Percentiles rank a stretch among this genome's conserved stretches.
Conservation (phyloP, 1,284 basidiomycete species). For the Austroboletus rostrupii region DNA sequence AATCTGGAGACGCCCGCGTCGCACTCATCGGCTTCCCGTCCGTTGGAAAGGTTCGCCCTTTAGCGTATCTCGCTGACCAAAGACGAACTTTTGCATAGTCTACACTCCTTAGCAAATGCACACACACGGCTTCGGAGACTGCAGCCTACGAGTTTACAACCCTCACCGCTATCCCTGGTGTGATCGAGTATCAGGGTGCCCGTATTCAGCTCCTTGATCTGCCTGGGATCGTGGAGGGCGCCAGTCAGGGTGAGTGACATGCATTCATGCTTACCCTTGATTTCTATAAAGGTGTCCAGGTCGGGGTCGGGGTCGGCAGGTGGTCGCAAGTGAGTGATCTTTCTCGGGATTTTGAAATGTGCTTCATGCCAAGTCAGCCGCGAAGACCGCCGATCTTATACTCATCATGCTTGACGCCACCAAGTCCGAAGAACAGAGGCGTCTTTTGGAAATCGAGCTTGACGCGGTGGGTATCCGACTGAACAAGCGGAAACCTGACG, state of each 20-base stretch:
- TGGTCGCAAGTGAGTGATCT: conserved; percentile 68
- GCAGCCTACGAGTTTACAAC: conserved; percentile 98
- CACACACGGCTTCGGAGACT: conserved; percentile 83
- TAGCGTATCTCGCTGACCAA: conserved; percentile 1
- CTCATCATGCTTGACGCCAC: conserved; percentile 95
- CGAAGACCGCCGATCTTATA: conserved; percentile 95
- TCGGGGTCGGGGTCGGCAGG: conserved; percentile 91
- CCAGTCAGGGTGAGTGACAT: conserved; percentile 63
- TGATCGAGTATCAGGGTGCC: conserved; percentile 90
- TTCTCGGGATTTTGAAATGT: background rate
- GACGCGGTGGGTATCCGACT: conserved; percentile 96
- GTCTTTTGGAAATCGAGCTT: conserved; percentile 85
- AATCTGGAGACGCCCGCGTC: conserved; percentile 90
- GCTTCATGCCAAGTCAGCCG: conserved; percentile 44
- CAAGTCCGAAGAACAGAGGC: conserved; percentile 90
- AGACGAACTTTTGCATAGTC: conserved; percentile 49
- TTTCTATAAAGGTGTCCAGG: conserved; percentile 37
- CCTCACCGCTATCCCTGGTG: conserved; percentile 91
- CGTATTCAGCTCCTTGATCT: conserved; percentile 93
- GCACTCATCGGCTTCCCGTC: conserved; percentile 94
- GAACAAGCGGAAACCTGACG: conserved; percentile 87
- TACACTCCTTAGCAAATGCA: conserved; percentile 88
- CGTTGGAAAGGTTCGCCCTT: conserved; percentile 72
- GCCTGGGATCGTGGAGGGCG: conserved; percentile 97
- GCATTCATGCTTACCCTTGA: background rate